phyloP scores from a whole-genome alignment of 108 stramenopile species.

The Pseudonitzschia multiseries region DNA sequence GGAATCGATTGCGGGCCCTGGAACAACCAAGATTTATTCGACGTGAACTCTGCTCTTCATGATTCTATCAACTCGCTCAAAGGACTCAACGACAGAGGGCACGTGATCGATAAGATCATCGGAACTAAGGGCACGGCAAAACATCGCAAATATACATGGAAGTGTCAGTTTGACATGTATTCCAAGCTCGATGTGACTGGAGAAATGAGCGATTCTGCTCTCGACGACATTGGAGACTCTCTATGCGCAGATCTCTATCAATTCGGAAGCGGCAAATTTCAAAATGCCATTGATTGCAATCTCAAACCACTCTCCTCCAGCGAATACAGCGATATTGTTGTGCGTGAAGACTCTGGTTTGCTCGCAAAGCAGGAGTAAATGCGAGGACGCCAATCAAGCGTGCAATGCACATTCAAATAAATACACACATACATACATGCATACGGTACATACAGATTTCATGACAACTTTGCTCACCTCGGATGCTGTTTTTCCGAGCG shows the following conservation, averaged over 20 bases:
- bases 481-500: no score
- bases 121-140: background rate
- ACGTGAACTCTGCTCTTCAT: slow-evolving; percentile 2
- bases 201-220: background rate
- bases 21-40: slow-evolving; percentile 1
- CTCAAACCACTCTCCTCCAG: background rate
- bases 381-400: no score
- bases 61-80: background rate
- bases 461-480: no score
- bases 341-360: no score
- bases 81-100: background rate
- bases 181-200: background rate
- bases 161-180: background rate
- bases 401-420: no score
- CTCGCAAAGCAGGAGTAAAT: no score
- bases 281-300: background rate
- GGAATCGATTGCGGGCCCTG: slow-evolving; percentile 1
- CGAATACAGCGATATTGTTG: background rate
- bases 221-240: background rate
- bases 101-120: background rate
- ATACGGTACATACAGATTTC: no score
- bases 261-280: background rate
- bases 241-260: background rate
- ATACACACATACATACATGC: no score
- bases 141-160: background rate